A percentile compares a stretch with the other conserved stretches of the same genome.
These are phyloP conservation scores for Coniochaeta sp. DNA, from an alignment of 2,329 filamentous ascomycete species.

Conservation along the genomic window DNA sequence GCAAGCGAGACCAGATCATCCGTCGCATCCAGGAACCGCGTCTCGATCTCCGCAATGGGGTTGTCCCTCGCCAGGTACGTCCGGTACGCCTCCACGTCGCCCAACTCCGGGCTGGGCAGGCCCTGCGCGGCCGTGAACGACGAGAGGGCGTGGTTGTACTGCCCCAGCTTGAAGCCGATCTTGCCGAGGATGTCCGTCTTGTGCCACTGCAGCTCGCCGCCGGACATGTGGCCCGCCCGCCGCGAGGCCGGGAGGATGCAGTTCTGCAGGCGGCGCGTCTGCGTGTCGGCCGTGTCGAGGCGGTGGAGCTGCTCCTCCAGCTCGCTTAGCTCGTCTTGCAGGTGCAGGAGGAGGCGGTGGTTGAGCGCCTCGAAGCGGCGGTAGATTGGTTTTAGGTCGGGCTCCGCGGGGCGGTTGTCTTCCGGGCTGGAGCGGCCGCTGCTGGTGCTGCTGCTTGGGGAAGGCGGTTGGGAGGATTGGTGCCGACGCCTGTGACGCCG, in stretches of 20 bases:
- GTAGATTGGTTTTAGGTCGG: conserved; percentile 57
- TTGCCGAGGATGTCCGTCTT: conserved; percentile 54
- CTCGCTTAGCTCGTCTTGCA: conserved; percentile 79
- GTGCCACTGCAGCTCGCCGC: conserved; percentile 51
- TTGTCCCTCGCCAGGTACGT: conserved; percentile 43
- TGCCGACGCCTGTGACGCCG: conserved; percentile 11
- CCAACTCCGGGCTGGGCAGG: conserved; percentile 36
- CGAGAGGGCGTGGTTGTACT: conserved; percentile 58
- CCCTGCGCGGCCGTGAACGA: conserved; percentile 48
- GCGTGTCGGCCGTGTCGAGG: conserved; percentile 55
- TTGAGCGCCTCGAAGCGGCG: conserved; percentile 76
- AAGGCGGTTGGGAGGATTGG: conserved; percentile 8
- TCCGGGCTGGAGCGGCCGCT: neutral
- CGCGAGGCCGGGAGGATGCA: conserved; percentile 51
- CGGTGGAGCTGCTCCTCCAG: conserved; percentile 70
- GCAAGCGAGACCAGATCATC: conserved; percentile 46
- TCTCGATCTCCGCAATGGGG: conserved; percentile 52
- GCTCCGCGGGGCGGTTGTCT: neutral
- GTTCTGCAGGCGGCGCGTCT: conserved; percentile 32
- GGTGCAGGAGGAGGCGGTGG: conserved; percentile 71
- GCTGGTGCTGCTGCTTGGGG: neutral
- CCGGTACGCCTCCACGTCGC: conserved; percentile 41
- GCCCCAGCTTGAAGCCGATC: conserved; percentile 58
- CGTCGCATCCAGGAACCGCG: conserved; percentile 47
- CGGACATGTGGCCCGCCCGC: conserved; percentile 45